Conservation (phyloP, 495 filamentous ascomycete species). For the Hypoxylon crocopeplum region DNA sequence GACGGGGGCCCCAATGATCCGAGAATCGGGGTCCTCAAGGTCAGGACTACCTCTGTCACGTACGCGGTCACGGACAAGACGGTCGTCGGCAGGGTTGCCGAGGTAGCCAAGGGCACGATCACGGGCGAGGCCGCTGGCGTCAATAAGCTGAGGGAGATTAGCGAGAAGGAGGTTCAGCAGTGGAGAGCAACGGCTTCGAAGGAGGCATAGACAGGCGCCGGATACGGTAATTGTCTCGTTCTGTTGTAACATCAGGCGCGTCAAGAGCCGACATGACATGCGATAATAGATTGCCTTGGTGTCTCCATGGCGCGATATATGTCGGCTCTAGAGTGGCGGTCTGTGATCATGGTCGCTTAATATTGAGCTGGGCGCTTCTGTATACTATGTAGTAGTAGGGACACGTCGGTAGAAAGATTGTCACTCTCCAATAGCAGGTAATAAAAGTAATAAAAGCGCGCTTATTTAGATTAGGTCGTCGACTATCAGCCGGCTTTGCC, state of each 20-base stretch:
- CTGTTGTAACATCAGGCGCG: neutral
- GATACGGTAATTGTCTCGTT: neutral
- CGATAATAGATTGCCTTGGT: neutral
- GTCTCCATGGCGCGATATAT: too few species aligned
- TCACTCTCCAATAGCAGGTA: neutral
- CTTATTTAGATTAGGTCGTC: too few species aligned
- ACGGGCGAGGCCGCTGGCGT: constrained; percentile 75
- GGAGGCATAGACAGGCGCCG: neutral
- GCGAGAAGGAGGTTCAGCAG: constrained; percentile 67
- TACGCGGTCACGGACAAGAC: constrained; percentile 64
- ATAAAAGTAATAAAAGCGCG: constrained; percentile 1
- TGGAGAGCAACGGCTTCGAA: constrained; percentile 51
- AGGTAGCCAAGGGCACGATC: constrained; percentile 76
- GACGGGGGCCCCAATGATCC: constrained; percentile 84
- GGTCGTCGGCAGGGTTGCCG: constrained; percentile 64
- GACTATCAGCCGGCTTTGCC: neutral
- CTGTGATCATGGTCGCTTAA: neutral
- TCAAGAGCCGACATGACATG: neutral
- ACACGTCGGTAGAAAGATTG: neutral
- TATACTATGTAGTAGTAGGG: neutral
- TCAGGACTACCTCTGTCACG: constrained; percentile 67
- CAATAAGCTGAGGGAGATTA: constrained; percentile 83
- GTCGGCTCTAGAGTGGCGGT: neutral
- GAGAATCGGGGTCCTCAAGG: constrained; percentile 73
- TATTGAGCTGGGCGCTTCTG: neutral